Conservation (phyloP, 225 moss, liverwort and hornwort species). For the Asterella californica region DNA sequence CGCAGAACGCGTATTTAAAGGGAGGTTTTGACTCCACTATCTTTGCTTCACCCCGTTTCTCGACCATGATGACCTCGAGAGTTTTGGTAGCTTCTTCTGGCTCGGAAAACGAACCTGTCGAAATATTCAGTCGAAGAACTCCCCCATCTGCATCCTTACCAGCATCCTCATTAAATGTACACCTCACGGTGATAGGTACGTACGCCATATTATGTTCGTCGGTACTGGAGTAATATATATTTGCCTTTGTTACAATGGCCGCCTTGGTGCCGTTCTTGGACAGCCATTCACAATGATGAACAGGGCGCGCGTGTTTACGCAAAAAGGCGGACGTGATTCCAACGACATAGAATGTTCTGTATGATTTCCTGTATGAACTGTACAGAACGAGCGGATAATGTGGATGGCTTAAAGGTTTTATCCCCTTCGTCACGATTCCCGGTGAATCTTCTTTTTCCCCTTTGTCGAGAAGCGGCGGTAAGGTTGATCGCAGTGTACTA, state of each 20-base stretch:
- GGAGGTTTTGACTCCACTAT: background rate
- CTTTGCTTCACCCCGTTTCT: slow-evolving; percentile 37
- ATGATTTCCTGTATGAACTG: slow-evolving; percentile 54
- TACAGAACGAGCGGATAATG: slow-evolving; percentile 59
- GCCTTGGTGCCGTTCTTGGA: background rate
- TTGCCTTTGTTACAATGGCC: slow-evolving; percentile 23
- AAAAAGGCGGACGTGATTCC: slow-evolving; percentile 51
- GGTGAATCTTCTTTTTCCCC: background rate
- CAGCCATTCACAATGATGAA: slow-evolving; percentile 55
- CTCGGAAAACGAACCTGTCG: slow-evolving; percentile 30
- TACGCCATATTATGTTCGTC: slow-evolving; percentile 54
- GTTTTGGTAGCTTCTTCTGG: background rate
- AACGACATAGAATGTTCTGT: slow-evolving; percentile 38
- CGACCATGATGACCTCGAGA: slow-evolving; percentile 40
- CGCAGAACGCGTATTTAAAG: slow-evolving; percentile 53
- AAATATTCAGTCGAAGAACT: slow-evolving; percentile 45
- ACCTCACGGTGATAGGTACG: slow-evolving; percentile 43
- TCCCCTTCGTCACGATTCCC: background rate
- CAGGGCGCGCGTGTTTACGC: slow-evolving; percentile 33
- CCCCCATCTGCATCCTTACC: slow-evolving; percentile 43
- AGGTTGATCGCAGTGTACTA: background rate
- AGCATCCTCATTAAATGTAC: slow-evolving; percentile 46
- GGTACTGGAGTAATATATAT: slow-evolving; percentile 32
- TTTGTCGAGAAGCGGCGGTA: too few relatives aligned
- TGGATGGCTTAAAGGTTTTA: slow-evolving; percentile 49